phyloP scores from a whole-genome alignment of 2,329 filamentous ascomycete species.

The Pseudonectria foliicola region DNA sequence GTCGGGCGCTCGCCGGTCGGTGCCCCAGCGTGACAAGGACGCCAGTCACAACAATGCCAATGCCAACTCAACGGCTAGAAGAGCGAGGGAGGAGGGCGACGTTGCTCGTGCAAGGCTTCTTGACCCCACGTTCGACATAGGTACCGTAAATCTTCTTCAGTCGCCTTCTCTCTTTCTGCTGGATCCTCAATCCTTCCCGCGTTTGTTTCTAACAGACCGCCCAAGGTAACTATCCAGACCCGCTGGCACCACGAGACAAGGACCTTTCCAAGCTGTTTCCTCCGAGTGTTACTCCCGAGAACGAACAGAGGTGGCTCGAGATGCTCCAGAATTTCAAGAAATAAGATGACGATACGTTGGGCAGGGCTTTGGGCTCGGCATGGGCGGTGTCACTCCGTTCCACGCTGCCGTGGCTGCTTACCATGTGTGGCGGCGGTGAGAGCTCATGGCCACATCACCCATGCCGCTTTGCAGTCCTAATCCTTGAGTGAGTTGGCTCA shows the following conservation, averaged over 20 bases:
- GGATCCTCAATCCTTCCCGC: background rate
- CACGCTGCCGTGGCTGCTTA: background rate
- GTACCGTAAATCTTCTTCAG: conserved; percentile 26
- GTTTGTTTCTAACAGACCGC: conserved; percentile 7
- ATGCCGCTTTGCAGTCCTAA: too few relatives aligned
- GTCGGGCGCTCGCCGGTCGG: conserved; percentile 14
- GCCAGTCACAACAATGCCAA: conserved; percentile 13
- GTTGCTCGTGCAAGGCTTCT: conserved; percentile 29
- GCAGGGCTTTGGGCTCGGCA: conserved; percentile 1
- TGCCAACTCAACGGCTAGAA: conserved; percentile 25
- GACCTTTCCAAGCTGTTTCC: conserved; percentile 29
- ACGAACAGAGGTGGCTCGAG: conserved; percentile 33
- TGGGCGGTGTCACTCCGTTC: background rate
- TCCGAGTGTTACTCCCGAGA: conserved; percentile 32
- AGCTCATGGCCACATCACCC: background rate
- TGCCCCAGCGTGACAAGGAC: conserved; percentile 15
- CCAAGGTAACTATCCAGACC: conserved; percentile 35
- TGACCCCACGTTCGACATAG: conserved; percentile 40
- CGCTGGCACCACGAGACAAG: conserved; percentile 33
- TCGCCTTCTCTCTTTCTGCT: background rate
- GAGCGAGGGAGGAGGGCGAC: conserved; percentile 39
- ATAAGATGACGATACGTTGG: conserved; percentile 3
- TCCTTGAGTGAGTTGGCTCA: too few relatives aligned
- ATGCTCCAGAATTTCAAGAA: conserved; percentile 20
- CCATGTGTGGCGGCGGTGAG: too few relatives aligned